Base-by-base conservation (phyloP, 2,329 filamentous ascomycete species). In the Ophiostoma perfectum region DNA sequence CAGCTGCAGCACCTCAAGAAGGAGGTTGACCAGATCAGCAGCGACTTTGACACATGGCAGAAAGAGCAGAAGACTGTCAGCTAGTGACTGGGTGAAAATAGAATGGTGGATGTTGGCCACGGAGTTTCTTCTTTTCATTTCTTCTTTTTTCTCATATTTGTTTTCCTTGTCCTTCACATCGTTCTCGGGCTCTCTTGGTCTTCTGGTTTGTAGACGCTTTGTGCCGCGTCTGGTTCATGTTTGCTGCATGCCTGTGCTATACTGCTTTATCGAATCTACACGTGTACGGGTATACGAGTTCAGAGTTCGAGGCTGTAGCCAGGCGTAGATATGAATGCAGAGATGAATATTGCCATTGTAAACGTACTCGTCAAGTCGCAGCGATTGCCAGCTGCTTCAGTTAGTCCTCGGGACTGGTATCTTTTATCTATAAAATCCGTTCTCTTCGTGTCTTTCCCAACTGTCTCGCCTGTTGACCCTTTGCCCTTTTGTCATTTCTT, bases 1-100 rank as follows among this genome's bases (percentile, higher is more conserved):
- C 91, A 94, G 80, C 82, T 95, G 45, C 82, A 85, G 75, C 89
- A 93, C 76, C 81, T 96, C 71, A 90, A 88, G 78, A 89, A 88
- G 76, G 89, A 92, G 76, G 81, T 89, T 14, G 88, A 90, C 75
- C 82, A 85, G 66, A 81, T 88, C 72, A 84, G 84, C 73, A 81
- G 82, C 58, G 85, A 87, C 70, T 86, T 83, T 70, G 79, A 81
- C 12, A 79, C 82, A 39, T 87, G 84, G 84, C 82, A 85, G 72
- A 81, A 80, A 74, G 82, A 81, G 71, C 79, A 81, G 67, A 65
- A 70, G 65, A 52, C 27, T 27, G 27, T 27, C 27, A 27, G 27
- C 27, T 27, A 27, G 27, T 27, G 27, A 27, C 27, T 27, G 27
- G 27, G 27, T 27, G 27, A 1, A 27, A 27, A 27, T 27, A 27